phyloP scores from a whole-genome alignment of 768 basidiomycete genomes.

The Lentinus tigrinus region DNA sequence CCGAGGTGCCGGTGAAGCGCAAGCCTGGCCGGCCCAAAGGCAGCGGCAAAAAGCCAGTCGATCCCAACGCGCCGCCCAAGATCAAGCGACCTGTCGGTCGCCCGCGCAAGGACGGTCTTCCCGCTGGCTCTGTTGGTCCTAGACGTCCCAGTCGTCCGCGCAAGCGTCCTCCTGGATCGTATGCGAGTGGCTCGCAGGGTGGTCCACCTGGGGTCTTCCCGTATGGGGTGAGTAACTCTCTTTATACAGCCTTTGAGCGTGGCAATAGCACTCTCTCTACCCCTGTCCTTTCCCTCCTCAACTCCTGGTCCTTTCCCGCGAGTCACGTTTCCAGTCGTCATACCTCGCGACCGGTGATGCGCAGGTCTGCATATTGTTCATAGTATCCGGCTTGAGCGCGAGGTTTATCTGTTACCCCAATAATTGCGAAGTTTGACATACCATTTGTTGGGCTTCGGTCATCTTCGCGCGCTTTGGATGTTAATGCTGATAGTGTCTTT shows the following conservation, averaged over 20 bases:
- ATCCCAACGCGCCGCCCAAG: slow-evolving; percentile 44
- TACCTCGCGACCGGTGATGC: too few species aligned
- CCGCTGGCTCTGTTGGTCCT: slow-evolving; percentile 65
- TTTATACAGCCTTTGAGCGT: background rate
- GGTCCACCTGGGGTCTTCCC: slow-evolving; percentile 2
- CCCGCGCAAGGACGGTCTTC: slow-evolving; percentile 79
- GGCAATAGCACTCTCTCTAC: too few species aligned
- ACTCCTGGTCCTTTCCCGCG: too few species aligned
- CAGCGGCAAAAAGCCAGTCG: slow-evolving; percentile 65
- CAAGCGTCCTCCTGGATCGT: slow-evolving; percentile 37
- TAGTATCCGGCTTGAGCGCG: too few species aligned
- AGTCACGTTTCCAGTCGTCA: too few species aligned
- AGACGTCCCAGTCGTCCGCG: slow-evolving; percentile 40
- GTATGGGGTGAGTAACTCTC: slow-evolving; percentile 17
- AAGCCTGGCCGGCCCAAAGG: slow-evolving; percentile 78
- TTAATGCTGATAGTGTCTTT: background rate
- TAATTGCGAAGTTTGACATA: too few species aligned
- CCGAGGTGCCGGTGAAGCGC: slow-evolving; percentile 51
- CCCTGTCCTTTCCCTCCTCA: too few species aligned
- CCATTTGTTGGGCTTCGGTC: too few species aligned
- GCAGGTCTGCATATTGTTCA: too few species aligned
- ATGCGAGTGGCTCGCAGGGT: slow-evolving; percentile 21
- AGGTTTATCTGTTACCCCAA: too few species aligned
- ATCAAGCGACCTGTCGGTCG: slow-evolving; percentile 78
- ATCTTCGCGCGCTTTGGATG: background rate